phyloP scores from a whole-genome alignment of 495 filamentous ascomycete genomes.

The Penicillium diatomitis region DNA sequence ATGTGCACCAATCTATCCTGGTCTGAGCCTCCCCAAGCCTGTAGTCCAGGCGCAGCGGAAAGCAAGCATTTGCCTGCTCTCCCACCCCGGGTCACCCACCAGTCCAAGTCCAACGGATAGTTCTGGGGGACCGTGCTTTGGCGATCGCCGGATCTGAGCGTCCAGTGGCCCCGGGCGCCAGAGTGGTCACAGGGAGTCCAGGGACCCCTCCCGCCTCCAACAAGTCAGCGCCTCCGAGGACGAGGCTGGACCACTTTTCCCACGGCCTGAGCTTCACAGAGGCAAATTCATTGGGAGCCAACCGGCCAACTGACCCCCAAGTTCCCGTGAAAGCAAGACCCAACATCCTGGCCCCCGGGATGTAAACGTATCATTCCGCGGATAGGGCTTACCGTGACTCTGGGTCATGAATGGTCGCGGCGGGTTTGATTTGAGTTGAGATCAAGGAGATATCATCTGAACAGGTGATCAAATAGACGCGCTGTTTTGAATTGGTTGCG shows the following conservation, averaged over 20 bases:
- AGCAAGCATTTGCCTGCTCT: too few species aligned
- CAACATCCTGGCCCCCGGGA: constrained; percentile 22
- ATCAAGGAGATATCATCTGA: not conserved
- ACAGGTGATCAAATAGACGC: too few species aligned
- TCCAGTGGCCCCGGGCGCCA: constrained; percentile 16
- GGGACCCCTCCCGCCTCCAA: constrained; percentile 9
- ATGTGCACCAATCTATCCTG: too few species aligned
- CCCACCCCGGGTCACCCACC: too few species aligned
- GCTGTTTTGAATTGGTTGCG: too few species aligned
- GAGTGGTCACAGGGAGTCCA: not conserved
- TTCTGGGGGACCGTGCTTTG: not conserved
- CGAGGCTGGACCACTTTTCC: too few species aligned
- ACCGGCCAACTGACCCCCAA: constrained; percentile 1
- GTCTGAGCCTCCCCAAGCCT: too few species aligned
- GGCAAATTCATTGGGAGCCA: too few species aligned
- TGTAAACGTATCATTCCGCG: constrained; percentile 11
- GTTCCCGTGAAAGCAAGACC: constrained; percentile 16
- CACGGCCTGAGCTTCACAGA: too few species aligned
- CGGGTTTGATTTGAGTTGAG: not conserved
- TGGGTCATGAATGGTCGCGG: not conserved
- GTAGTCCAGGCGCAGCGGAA: too few species aligned
- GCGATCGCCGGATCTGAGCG: constrained; percentile 20
- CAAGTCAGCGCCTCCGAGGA: constrained; percentile 3
- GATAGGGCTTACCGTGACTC: constrained; percentile 4
- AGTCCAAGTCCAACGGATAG: too few species aligned